A percentile compares a stretch with the other conserved stretches of the same genome.
phyloP scores from a whole-genome alignment of 192 early-diverging fungal species.

The Umbelopsis ramanniana region DNA sequence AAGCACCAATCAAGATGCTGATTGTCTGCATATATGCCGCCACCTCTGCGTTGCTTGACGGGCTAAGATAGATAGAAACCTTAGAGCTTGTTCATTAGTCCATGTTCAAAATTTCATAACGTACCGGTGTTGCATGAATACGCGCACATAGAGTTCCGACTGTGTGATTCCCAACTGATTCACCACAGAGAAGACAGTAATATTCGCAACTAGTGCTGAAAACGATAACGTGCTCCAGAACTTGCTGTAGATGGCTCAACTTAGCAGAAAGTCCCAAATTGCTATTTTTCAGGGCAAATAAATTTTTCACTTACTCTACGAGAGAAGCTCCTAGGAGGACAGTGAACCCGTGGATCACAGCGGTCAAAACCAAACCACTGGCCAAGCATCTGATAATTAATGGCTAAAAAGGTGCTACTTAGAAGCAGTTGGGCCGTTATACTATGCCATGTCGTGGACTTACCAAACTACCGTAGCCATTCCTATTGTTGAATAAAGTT shows the following conservation, averaged over 20 bases:
- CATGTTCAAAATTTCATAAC: not conserved
- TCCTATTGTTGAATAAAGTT: not conserved
- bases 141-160: not conserved
- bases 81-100: not conserved
- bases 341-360: not conserved
- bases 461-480: not conserved
- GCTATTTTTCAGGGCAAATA: not conserved
- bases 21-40: slow-evolving; percentile 50
- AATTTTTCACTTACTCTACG: not conserved
- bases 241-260: not conserved
- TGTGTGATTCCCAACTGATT: not conserved
- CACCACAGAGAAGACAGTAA: not conserved
- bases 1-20: slow-evolving; percentile 52
- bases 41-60: slow-evolving; percentile 44
- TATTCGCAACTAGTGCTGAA: slow-evolving; percentile 1
- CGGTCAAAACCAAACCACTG: not conserved
- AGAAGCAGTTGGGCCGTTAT: not conserved
- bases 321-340: slow-evolving; percentile 6
- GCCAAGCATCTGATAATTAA: not conserved
- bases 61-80: slow-evolving; percentile 30
- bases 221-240: slow-evolving; percentile 11
- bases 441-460: not conserved
- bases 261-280: not conserved
- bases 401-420: not conserved
- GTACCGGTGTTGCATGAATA: slow-evolving; percentile 14